phyloP scores from a whole-genome alignment of 2,329 filamentous ascomycete species.

The Zasmidium angulare region DNA sequence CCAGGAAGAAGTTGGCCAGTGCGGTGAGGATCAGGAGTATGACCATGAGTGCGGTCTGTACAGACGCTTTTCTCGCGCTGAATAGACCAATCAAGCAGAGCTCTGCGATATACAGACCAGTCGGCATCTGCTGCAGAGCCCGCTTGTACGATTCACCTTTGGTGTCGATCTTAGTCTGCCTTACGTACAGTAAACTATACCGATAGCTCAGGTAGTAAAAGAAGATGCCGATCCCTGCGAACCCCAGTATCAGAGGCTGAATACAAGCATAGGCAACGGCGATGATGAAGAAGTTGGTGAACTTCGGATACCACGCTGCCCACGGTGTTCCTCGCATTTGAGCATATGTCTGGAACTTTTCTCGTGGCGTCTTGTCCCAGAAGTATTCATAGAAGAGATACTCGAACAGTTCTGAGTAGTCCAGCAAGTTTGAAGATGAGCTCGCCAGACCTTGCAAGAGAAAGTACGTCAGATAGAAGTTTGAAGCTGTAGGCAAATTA shows the following conservation, averaged over 20 bases:
- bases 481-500: slow-evolving; percentile 39
- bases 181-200: slow-evolving; percentile 51
- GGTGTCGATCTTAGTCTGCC: slow-evolving; percentile 49
- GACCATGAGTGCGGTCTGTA: slow-evolving; percentile 45
- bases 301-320: slow-evolving; percentile 49
- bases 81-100: slow-evolving; percentile 51
- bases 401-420: slow-evolving; percentile 35
- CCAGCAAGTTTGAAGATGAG: slow-evolving; percentile 32
- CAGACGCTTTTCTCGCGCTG: slow-evolving; percentile 38
- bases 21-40: slow-evolving; percentile 42
- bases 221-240: slow-evolving; percentile 44
- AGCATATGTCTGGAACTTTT: slow-evolving; percentile 46
- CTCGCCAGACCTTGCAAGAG: slow-evolving; percentile 38
- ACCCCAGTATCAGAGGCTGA: slow-evolving; percentile 49
- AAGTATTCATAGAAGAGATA: slow-evolving; percentile 35
- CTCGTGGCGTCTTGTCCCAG: slow-evolving; percentile 46
- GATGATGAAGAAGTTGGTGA: slow-evolving; percentile 45
- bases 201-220: slow-evolving; percentile 50
- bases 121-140: slow-evolving; percentile 48
- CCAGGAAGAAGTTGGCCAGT: slow-evolving; percentile 29
- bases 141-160: slow-evolving; percentile 48
- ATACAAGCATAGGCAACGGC: slow-evolving; percentile 51
- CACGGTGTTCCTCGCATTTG: slow-evolving; percentile 45
- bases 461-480: slow-evolving; percentile 45
- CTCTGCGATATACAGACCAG: slow-evolving; percentile 49